Percentiles rank a stretch among this genome's conserved stretches.
phyloP scores from a whole-genome alignment of 805 yeast species.

The Scheffersomyces ergatensis region DNA sequence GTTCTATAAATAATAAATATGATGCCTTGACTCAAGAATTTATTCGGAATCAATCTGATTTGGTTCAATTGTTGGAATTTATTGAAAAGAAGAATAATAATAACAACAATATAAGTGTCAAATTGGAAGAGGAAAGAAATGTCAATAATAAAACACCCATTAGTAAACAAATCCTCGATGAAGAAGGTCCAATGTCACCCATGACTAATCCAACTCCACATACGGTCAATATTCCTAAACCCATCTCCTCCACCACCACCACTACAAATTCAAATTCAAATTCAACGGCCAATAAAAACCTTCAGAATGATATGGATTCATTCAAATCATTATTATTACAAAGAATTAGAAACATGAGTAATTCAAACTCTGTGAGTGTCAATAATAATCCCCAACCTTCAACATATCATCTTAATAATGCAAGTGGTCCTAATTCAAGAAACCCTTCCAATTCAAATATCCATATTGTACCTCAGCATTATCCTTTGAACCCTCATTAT shows the following conservation, averaged over 20 bases:
- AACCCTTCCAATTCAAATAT: conserved; percentile 12
- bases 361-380: not conserved
- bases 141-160: not conserved
- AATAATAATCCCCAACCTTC: not conserved
- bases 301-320: conserved; percentile 1
- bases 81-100: conserved; percentile 1
- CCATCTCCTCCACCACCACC: not conserved
- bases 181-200: not conserved
- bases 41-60: conserved; percentile 49
- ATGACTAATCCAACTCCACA: not conserved
- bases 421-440: conserved; percentile 6
- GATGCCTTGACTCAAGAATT: conserved; percentile 49
- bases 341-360: conserved; percentile 1
- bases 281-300: not conserved
- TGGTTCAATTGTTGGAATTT: conserved; percentile 48
- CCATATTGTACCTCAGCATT: conserved; percentile 32
- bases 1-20: conserved; percentile 41
- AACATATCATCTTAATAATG: conserved; percentile 11
- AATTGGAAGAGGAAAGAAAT: not conserved
- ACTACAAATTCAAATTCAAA: not conserved
- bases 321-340: not conserved
- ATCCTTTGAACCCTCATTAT: conserved; percentile 35
- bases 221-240: too few relatives aligned
- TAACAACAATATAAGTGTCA: not conserved
- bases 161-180: not conserved